Base-by-base conservation (phyloP, 2,329 filamentous ascomycete genomes). In the Colletotrichum echinochloae region DNA sequence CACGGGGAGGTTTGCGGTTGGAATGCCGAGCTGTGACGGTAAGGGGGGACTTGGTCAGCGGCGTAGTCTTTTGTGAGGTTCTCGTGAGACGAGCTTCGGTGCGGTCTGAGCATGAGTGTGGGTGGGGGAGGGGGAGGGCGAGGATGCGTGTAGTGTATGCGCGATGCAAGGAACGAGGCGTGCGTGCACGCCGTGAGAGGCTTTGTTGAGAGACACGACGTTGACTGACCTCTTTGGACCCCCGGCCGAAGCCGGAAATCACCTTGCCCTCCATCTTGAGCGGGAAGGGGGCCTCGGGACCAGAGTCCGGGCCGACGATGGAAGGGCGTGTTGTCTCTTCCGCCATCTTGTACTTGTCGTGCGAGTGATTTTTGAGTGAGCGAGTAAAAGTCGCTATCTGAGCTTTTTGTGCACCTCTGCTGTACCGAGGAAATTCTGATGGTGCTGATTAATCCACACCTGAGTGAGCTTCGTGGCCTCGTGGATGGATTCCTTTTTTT, bases 241-340 rank as follows among this genome's bases (percentile, higher is more conserved):
- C 96, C 71, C 96, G 89, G 51, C 96, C 95, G 80, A 98, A 98
- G 41, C 96, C 96, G 76, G 93, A 92, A 77, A 98, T 94, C 30
- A 99, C 94, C 65, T 91, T 89, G 30, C 96, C 96, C 72, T 92
- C 91, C 83, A 98, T 91, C 75, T 87, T 89, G 75, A 97, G 87
- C 0, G 96, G 96, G 80, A 91, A 98, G 0, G 96, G 96, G 7
- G 89, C 61, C 76, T 90, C 86, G 16, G 95, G 95, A 3, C 94
- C 94, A 48, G 84, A 81, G 52, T 93, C 89, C 11, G 91, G 85
- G 66, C 95, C 95, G 70, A 94, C 89, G 74, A 96, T 88, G 61
- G 87, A 84, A 56, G 93, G 91, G 72, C 94, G 91, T 12, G 69
- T 49, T n/a, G 65, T 55, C 33, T 65, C 66, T 55, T 39, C 23